Percentiles rank a stretch among this genome's conserved stretches.
phyloP scores from a whole-genome alignment of 164 flowering plant species.

The Houttuynia cordata region DNA sequence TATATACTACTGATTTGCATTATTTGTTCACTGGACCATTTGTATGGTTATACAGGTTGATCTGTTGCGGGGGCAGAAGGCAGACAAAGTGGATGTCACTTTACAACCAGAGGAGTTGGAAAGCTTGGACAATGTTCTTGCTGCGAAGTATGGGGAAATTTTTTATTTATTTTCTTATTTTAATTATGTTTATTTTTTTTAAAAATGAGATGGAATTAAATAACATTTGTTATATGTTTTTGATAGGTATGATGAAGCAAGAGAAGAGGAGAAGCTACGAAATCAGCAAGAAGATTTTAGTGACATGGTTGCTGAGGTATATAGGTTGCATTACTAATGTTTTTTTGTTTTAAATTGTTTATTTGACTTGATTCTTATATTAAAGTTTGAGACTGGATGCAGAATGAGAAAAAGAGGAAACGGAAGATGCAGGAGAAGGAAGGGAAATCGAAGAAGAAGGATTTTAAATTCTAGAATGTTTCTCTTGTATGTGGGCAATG shows the following conservation, averaged over 20 bases:
- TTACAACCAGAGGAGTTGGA: slow-evolving; percentile 92
- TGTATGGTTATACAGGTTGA: slow-evolving; percentile 52
- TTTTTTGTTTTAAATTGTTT: neutral
- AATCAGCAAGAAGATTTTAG: slow-evolving; percentile 95
- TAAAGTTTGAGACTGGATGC: neutral
- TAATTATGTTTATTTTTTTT: neutral
- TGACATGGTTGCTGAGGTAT: slow-evolving; percentile 99
- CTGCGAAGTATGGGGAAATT: slow-evolving; percentile 60
- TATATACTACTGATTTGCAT: too few relatives aligned
- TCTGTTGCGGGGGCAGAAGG: slow-evolving; percentile 84
- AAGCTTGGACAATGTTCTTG: slow-evolving; percentile 67
- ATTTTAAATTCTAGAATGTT: slow-evolving; percentile 26
- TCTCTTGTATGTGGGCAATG: neutral
- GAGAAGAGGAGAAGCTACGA: slow-evolving; percentile 85
- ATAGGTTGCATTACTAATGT: neutral
- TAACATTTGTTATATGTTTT: neutral
- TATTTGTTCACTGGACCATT: too few relatives aligned
- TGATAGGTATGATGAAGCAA: slow-evolving; percentile 85
- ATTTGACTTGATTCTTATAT: neutral
- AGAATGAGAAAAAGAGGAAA: slow-evolving; percentile 83
- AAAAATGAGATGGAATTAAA: neutral
- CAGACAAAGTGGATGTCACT: slow-evolving; percentile 92
- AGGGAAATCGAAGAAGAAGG: slow-evolving; percentile 77
- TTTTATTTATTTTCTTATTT: neutral
- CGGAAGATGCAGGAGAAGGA: slow-evolving; percentile 88